Evolutionary conservation across 805 yeast species (phyloP).

Genomic region (Ogataea nitratoaversa): DNA sequence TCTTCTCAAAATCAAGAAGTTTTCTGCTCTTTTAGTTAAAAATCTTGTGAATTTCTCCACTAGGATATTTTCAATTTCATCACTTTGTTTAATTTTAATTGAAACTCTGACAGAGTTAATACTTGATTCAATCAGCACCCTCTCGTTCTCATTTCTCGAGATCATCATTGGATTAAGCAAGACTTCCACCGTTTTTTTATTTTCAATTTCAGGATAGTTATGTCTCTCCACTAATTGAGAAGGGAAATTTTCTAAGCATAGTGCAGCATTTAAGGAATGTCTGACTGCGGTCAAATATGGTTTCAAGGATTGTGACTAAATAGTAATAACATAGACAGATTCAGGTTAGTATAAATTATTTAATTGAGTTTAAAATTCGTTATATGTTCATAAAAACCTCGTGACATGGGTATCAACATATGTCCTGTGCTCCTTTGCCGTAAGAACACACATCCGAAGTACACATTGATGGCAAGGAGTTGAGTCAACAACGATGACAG

Average conservation of each 20-base stretch:
- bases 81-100: conserved; percentile 93
- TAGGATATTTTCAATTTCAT: conserved; percentile 90
- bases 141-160: conserved; percentile 90
- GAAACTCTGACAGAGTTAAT: conserved; percentile 89
- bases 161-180: conserved; percentile 84
- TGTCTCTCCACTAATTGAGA: conserved; percentile 96
- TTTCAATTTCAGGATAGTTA: conserved; percentile 95
- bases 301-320: conserved; percentile 90
- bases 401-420: too few species aligned
- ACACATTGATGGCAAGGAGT: too few species aligned
- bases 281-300: conserved; percentile 95
- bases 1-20: conserved; percentile 86
- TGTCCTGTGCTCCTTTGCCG: too few species aligned
- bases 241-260: conserved; percentile 88
- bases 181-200: conserved; percentile 75
- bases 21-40: conserved; percentile 92
- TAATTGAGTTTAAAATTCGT: too few species aligned
- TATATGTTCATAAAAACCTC: too few species aligned
- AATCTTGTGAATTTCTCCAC: conserved; percentile 94
- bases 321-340: neutral
- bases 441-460: too few species aligned
- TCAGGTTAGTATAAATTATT: neutral
- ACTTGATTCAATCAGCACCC: conserved; percentile 88
- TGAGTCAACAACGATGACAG: too few species aligned
- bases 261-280: conserved; percentile 86